Evolutionary conservation across 164 flowering plant genomes (phyloP).

Genomic region (Akebia trifoliata): DNA sequence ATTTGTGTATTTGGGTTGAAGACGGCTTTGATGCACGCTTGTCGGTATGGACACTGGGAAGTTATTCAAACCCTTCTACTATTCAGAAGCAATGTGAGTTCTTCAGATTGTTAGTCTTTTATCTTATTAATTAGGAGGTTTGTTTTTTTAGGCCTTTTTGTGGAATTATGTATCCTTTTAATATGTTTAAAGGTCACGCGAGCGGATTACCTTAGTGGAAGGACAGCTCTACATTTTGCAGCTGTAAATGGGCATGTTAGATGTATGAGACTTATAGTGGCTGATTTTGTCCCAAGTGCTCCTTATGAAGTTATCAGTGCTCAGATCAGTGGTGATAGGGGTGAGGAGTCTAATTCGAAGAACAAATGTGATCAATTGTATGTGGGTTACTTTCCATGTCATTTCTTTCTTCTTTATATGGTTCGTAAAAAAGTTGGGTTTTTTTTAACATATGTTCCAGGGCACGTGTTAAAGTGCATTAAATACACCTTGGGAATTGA

Average conservation of each 20-base stretch:
- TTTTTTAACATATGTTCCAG: neutral
- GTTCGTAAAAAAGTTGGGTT: too few relatives aligned
- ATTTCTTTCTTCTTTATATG: neutral
- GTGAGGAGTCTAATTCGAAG: constrained; percentile 35
- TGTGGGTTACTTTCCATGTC: constrained; percentile 12
- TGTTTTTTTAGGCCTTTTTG: neutral
- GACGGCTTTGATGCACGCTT: constrained; percentile 99
- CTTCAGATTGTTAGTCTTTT: neutral
- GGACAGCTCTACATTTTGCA: constrained; percentile 94
- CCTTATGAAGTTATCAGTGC: constrained; percentile 45
- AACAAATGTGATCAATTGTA: constrained; percentile 52
- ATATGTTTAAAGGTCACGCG: constrained; percentile 50
- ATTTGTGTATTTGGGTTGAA: constrained; percentile 20
- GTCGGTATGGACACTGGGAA: constrained; percentile 98
- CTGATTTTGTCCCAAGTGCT: constrained; percentile 82
- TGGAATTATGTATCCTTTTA: neutral
- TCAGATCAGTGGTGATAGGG: constrained; percentile 30
- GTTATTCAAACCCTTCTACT: constrained; percentile 90
- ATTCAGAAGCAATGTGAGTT: constrained; percentile 81
- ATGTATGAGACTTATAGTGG: constrained; percentile 80
- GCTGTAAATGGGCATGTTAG: constrained; percentile 88
- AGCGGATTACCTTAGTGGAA: constrained; percentile 93
- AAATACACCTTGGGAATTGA: too few relatives aligned
- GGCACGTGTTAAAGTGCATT: neutral
- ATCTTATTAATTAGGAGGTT: too few relatives aligned